Percentiles rank a stretch among this genome's conserved stretches.
Evolutionary conservation across 345 rosid genomes (phyloP).

Genomic region (Populus ilicifolia): DNA sequence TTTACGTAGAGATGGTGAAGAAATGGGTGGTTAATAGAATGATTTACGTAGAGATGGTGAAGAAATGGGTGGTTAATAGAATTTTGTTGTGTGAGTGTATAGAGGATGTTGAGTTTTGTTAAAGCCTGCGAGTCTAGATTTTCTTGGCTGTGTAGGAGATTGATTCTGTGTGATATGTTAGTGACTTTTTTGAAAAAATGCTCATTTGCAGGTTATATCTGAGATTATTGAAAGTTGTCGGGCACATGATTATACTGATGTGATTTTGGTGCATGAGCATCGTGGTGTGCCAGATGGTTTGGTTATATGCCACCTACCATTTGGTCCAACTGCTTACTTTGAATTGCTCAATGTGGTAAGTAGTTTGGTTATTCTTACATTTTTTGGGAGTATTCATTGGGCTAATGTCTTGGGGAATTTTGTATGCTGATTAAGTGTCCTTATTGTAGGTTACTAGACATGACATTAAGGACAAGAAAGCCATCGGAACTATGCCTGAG

Average conservation of each 20-base stretch:
- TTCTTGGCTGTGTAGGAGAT: not conserved
- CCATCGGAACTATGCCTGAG: slow-evolving; percentile 83
- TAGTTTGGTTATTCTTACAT: slow-evolving; percentile 22
- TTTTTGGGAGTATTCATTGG: not conserved
- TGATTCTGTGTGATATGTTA: too few relatives aligned
- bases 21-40: too few relatives aligned
- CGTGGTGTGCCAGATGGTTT: slow-evolving; percentile 91
- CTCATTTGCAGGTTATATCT: slow-evolving; percentile 61
- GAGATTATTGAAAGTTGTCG: slow-evolving; percentile 90
- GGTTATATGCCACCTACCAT: slow-evolving; percentile 79
- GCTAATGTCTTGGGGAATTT: slow-evolving; percentile 3
- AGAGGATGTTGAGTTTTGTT: not conserved
- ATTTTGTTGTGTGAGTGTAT: not conserved
- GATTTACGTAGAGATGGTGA: not conserved
- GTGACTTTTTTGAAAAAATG: not conserved
- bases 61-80: not conserved
- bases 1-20: not conserved
- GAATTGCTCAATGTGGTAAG: slow-evolving; percentile 80
- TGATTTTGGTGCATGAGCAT: slow-evolving; percentile 80
- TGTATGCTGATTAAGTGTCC: slow-evolving; percentile 6
- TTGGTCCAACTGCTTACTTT: slow-evolving; percentile 95
- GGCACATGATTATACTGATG: slow-evolving; percentile 83
- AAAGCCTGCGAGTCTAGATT: not conserved
- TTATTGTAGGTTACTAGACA: slow-evolving; percentile 79
- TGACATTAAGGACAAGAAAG: slow-evolving; percentile 70